Conservation (phyloP, 192 early-diverging fungal species). For the Coemansia sp. region DNA sequence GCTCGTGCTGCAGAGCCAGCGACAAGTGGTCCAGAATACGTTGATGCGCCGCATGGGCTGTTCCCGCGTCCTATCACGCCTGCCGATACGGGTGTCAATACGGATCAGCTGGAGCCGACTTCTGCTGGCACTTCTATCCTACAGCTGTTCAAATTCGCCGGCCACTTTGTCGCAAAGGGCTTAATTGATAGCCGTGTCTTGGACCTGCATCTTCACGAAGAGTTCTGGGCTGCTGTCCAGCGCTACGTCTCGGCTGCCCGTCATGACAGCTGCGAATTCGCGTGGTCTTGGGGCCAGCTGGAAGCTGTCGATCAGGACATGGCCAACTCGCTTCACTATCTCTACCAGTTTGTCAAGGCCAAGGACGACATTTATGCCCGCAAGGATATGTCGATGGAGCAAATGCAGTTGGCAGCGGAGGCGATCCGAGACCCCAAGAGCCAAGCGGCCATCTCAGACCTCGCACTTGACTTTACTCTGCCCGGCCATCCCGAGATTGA, state of each 20-base stretch:
- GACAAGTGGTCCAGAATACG: constrained; percentile 24
- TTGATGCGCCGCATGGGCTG: constrained; percentile 53
- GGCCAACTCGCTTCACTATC: constrained; percentile 62
- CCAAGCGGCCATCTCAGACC: constrained; percentile 56
- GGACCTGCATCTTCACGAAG: constrained; percentile 74
- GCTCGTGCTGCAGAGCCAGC: neutral
- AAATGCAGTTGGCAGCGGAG: constrained; percentile 47
- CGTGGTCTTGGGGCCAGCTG: constrained; percentile 35
- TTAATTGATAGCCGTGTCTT: constrained; percentile 83
- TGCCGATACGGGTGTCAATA: neutral
- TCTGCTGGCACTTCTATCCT: neutral
- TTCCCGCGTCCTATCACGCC: constrained; percentile 52
- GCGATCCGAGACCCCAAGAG: constrained; percentile 54
- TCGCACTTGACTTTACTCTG: constrained; percentile 85
- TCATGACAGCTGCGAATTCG: neutral
- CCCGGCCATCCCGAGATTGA: constrained; percentile 76
- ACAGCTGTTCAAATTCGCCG: constrained; percentile 69
- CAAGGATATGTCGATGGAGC: constrained; percentile 47
- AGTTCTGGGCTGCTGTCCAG: constrained; percentile 74
- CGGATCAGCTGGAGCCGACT: neutral
- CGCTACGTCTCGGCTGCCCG: constrained; percentile 21
- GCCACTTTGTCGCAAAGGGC: constrained; percentile 86
- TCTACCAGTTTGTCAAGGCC: constrained; percentile 63
- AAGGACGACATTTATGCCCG: constrained; percentile 62
- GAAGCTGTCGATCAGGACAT: constrained; percentile 67